Base-by-base conservation (phyloP, 2,329 filamentous ascomycete genomes). In the Catunica adiposa region DNA sequence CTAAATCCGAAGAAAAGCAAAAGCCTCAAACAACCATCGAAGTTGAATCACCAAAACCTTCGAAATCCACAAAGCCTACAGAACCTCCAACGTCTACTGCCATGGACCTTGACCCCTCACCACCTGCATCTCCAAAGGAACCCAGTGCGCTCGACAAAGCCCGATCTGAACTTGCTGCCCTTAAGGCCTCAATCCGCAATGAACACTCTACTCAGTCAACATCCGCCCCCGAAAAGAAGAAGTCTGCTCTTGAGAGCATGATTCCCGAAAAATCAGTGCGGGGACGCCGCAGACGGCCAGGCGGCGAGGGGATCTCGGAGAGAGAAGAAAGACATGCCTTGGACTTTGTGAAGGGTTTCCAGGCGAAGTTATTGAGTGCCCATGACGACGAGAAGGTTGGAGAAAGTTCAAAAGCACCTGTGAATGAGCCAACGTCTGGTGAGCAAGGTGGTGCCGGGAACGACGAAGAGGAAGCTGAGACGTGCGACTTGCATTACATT, bases 401-500 rank as follows among this genome's bases (percentile, higher is more conserved):
- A 14, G 25, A 23, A 14, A 55, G 5, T 23, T 15, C 26, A 8
- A 5, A 5, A 5, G 11, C 11, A 11, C 5, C 9, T 9, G 23
- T 3, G 42, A 37, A 46, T 15, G 25, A 5, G 4, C 4, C 20
- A 20, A 14, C 15, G 22, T 11, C 4, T 14, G 9, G 15, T 14
- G 22, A 15, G 3, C 31, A 37, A 15, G 23, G n/a, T 11, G 56
- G 31, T 4, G 60, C 42, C 17, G 62, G 40, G 2, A 53, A 61
- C 65, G 74, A 76, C 17, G 82, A 83, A 2, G 80, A 84, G 40
- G 87, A 94, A 65, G 82, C 80, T 2, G 76, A 76, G 52, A 74
- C 94, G 3, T 98, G 92, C 65, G 92, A 97, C 66, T 71, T 98
- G 37, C 92, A 98, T 66, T 98, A 97, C 67, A 94, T 98, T 60